These are phyloP conservation scores for Leccinum subgranulosum DNA, from an alignment of 768 basidiomycete species.

Conservation along the genomic window DNA sequence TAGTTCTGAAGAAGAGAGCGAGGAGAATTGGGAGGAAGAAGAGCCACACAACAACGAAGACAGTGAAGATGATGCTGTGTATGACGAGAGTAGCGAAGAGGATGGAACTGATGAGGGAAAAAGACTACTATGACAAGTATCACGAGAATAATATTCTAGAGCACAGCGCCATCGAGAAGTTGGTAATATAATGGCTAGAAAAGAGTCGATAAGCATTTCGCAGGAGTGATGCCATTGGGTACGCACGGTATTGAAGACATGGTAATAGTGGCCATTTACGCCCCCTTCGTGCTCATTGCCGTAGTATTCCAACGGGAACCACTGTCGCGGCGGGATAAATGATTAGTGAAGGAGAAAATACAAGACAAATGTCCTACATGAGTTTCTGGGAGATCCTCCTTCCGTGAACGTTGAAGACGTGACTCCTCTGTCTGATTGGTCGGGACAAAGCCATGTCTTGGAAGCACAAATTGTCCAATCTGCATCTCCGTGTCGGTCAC, in stretches of 20 bases:
- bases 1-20: slow-evolving; percentile 33
- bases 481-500: slow-evolving; percentile 92
- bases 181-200: slow-evolving; percentile 52
- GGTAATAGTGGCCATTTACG: slow-evolving; percentile 69
- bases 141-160: slow-evolving; percentile 24
- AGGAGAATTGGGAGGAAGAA: slow-evolving; percentile 26
- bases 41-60: slow-evolving; percentile 27
- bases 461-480: slow-evolving; percentile 80
- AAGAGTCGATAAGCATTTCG: background rate
- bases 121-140: slow-evolving; percentile 10
- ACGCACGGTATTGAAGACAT: slow-evolving; percentile 71
- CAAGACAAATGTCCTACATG: slow-evolving; percentile 45
- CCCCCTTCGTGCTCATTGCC: slow-evolving; percentile 52
- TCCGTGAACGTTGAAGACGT: slow-evolving; percentile 63
- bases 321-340: slow-evolving; percentile 38
- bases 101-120: slow-evolving; percentile 18
- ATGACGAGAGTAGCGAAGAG: slow-evolving; percentile 17
- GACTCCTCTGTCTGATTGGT: slow-evolving; percentile 59
- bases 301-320: slow-evolving; percentile 76
- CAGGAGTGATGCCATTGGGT: background rate
- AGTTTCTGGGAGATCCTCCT: slow-evolving; percentile 61
- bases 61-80: slow-evolving; percentile 26
- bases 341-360: background rate
- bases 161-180: slow-evolving; percentile 42
- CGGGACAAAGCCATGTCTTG: slow-evolving; percentile 50